These are phyloP conservation scores for Cryptomeria japonica DNA, from an alignment of 75 land plant species.

Conservation along the genomic window DNA sequence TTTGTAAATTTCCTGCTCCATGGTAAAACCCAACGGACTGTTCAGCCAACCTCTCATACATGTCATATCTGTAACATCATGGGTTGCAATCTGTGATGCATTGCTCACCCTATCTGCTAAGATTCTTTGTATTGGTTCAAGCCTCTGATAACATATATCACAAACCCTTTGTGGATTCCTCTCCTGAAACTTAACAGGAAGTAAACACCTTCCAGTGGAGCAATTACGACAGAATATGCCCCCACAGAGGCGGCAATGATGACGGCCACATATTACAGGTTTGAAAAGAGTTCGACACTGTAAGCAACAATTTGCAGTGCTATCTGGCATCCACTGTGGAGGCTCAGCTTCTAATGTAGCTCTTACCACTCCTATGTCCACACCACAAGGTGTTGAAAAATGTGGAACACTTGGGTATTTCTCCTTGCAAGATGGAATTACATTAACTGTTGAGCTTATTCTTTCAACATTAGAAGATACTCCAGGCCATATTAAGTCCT, in stretches of 20 bases:
- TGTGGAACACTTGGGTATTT: neutral
- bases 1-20: slow-evolving; percentile 88
- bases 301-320: slow-evolving; percentile 52
- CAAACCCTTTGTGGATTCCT: slow-evolving; percentile 84
- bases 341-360: slow-evolving; percentile 77
- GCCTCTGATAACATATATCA: slow-evolving; percentile 73
- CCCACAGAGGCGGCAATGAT: slow-evolving; percentile 88
- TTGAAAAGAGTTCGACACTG: slow-evolving; percentile 69
- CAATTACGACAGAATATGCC: slow-evolving; percentile 73
- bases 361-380: slow-evolving; percentile 22
- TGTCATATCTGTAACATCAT: slow-evolving; percentile 82
- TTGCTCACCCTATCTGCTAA: slow-evolving; percentile 62
- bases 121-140: slow-evolving; percentile 71
- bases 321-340: slow-evolving; percentile 85
- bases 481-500: neutral
- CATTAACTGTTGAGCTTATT: neutral
- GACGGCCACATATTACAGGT: slow-evolving; percentile 63
- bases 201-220: slow-evolving; percentile 65
- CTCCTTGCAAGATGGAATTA: neutral
- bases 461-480: neutral
- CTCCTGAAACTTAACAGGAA: slow-evolving; percentile 74
- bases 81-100: slow-evolving; percentile 73
- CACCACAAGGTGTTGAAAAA: neutral
- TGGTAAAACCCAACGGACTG: slow-evolving; percentile 70
- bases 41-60: slow-evolving; percentile 80